phyloP scores from a whole-genome alignment of 2,329 filamentous ascomycete species.

The Arthroderma uncinatum region DNA sequence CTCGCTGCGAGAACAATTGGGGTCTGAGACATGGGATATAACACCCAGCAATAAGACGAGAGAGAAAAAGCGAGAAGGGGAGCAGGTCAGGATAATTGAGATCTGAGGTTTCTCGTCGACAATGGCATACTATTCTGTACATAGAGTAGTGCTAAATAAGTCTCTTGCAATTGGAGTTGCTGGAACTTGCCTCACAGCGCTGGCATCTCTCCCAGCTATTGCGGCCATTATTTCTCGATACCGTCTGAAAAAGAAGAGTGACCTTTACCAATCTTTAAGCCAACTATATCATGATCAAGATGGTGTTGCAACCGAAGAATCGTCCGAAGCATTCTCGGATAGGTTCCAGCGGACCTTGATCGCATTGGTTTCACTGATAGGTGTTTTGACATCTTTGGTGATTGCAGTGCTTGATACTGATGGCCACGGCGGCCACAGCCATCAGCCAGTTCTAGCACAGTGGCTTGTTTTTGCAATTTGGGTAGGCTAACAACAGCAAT shows the following conservation, averaged over 20 bases:
- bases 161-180: neutral
- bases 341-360: conserved; percentile 47
- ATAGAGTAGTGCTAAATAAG: neutral
- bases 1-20: neutral
- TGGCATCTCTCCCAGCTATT: conserved; percentile 18
- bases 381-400: conserved; percentile 46
- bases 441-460: conserved; percentile 37
- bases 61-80: neutral
- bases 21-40: neutral
- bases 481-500: conserved; percentile 41
- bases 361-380: conserved; percentile 43
- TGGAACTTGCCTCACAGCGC: neutral
- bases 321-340: conserved; percentile 51
- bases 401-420: conserved; percentile 44
- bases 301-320: conserved; percentile 55
- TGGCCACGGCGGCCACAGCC: conserved; percentile 19
- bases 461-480: conserved; percentile 53
- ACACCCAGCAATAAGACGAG: neutral
- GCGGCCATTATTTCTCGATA: conserved; percentile 10
- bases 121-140: neutral
- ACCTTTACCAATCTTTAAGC: conserved; percentile 17
- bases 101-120: neutral
- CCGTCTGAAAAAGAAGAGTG: conserved; percentile 6
- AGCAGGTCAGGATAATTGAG: too few relatives aligned
- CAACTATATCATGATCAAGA: conserved; percentile 57